Evolutionary conservation across 1,284 basidiomycete species (phyloP).

Genomic region (Naganishia sp.): DNA sequence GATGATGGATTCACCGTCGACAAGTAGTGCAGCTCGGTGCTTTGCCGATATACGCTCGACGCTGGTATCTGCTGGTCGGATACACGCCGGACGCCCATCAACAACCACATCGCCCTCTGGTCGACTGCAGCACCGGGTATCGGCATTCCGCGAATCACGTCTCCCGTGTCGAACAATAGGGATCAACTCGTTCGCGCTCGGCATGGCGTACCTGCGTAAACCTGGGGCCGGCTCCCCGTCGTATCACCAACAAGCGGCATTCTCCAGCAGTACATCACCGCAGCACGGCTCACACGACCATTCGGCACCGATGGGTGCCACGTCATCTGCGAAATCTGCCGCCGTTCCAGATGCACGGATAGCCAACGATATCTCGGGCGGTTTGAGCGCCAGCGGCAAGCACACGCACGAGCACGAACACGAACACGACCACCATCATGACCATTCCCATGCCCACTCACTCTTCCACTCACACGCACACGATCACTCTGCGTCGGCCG

Average conservation of each 20-base stretch:
- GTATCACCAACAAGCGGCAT: conserved; percentile 18
- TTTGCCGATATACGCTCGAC: too few species aligned
- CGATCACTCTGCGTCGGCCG: conserved; percentile 67
- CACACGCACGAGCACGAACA: conserved; percentile 26
- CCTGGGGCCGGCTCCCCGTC: neutral
- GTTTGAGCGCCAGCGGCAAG: neutral
- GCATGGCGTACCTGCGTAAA: conserved; percentile 28
- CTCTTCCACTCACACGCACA: conserved; percentile 50
- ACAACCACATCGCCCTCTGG: too few species aligned
- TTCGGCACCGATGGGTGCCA: neutral
- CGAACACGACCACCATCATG: conserved; percentile 65
- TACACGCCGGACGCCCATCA: too few species aligned
- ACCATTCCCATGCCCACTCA: conserved; percentile 27
- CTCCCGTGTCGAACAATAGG: conserved; percentile 1
- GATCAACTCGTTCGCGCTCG: conserved; percentile 4
- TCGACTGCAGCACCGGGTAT: neutral
- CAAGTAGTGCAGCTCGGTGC: too few species aligned
- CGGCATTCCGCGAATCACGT: neutral
- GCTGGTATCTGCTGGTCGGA: too few species aligned
- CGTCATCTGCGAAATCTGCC: neutral
- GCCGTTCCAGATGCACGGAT: conserved; percentile 1
- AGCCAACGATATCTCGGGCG: conserved; percentile 14
- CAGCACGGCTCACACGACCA: conserved; percentile 16
- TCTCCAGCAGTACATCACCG: conserved; percentile 10
- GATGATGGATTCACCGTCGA: too few species aligned